Evolutionary conservation across 768 basidiomycete genomes (phyloP).

Genomic region (Sarcodon sp.): DNA sequence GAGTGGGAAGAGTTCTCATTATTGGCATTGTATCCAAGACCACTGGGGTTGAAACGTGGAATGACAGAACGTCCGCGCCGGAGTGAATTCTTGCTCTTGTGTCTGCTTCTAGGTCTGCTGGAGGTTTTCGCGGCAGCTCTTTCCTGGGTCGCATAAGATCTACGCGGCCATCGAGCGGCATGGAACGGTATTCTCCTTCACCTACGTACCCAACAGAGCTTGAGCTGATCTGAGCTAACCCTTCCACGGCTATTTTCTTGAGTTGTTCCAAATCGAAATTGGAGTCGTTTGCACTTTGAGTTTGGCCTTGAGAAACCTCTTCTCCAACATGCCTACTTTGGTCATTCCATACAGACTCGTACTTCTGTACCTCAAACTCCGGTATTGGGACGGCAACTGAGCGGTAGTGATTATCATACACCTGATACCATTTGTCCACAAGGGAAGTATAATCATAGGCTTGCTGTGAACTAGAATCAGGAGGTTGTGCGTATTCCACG

Average conservation of each 20-base stretch:
- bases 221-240: conserved; percentile 11
- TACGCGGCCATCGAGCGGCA: conserved; percentile 82
- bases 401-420: conserved; percentile 84
- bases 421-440: conserved; percentile 81
- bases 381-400: conserved; percentile 26
- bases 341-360: conserved; percentile 64
- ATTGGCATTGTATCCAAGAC: conserved; percentile 1
- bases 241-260: conserved; percentile 46
- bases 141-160: conserved; percentile 64
- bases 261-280: conserved; percentile 52
- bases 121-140: neutral
- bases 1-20: conserved; percentile 47
- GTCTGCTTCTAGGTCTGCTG: neutral
- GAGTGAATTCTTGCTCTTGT: neutral
- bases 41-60: neutral
- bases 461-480: conserved; percentile 23
- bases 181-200: conserved; percentile 63
- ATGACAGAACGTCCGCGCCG: neutral
- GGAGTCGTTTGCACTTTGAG: conserved; percentile 11
- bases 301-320: conserved; percentile 6
- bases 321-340: conserved; percentile 24
- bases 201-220: conserved; percentile 12
- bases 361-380: conserved; percentile 52
- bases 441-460: conserved; percentile 72
- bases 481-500: conserved; percentile 18